phyloP scores from a whole-genome alignment of 768 basidiomycete genomes.

The Russula earlei region DNA sequence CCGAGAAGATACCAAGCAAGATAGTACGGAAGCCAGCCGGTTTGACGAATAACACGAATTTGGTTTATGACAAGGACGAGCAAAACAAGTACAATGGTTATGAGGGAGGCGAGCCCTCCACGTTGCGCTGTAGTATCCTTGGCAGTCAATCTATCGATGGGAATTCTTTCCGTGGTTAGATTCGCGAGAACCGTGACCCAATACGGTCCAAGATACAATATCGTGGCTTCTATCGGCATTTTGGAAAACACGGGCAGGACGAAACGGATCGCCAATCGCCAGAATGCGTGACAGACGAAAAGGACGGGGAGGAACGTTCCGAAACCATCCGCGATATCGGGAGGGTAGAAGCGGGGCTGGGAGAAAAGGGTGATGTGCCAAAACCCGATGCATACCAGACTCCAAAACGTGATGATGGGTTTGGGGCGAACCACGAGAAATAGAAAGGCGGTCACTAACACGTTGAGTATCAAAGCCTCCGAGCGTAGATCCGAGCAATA shows the following conservation, averaged over 20 bases:
- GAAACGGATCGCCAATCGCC: conserved; percentile 67
- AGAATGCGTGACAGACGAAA: conserved; percentile 72
- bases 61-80: conserved; percentile 60
- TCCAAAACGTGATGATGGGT: conserved; percentile 63
- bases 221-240: conserved; percentile 59
- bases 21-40: conserved; percentile 75
- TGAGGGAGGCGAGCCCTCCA: conserved; percentile 58
- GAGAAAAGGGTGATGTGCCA: conserved; percentile 82
- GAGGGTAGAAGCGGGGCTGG: conserved; percentile 57
- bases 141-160: conserved; percentile 65
- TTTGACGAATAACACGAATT: conserved; percentile 72
- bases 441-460: conserved; percentile 53
- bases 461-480: conserved; percentile 63
- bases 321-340: conserved; percentile 63
- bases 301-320: conserved; percentile 67
- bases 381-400: conserved; percentile 71
- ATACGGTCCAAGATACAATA: conserved; percentile 68
- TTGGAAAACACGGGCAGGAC: conserved; percentile 57
- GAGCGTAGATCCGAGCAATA: conserved; percentile 66
- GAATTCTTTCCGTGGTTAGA: conserved; percentile 60
- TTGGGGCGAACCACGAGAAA: conserved; percentile 67
- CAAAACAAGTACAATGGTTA: conserved; percentile 58
- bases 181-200: conserved; percentile 76
- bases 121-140: conserved; percentile 55
- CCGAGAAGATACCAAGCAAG: conserved; percentile 62